Evolutionary conservation across 345 rosid genomes (phyloP), one percentile per base, ranked within the genome.

Genomic region (Camelina sativa): DNA sequence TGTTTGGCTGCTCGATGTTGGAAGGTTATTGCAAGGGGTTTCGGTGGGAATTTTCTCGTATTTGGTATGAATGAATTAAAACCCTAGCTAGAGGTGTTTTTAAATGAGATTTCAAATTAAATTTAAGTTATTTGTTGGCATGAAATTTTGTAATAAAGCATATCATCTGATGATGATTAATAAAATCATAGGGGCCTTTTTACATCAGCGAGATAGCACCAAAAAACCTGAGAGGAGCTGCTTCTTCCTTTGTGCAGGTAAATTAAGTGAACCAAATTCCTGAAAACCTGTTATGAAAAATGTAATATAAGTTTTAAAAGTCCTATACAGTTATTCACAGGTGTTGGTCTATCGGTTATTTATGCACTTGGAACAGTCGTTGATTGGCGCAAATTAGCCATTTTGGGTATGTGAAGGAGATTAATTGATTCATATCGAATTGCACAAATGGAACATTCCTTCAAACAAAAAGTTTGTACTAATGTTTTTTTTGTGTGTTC

Each of bases 41-140:
- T 91, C 93, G 19, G 67, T 90, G 65, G 98, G 96, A 46, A 76
- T 91, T 1, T 79, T 87, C 68, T 78, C 88, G 32, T 93, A 86
- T 76, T 92, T 86, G 92, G 97, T 34, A 34, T 7, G 37, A 34
- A 34, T 34, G 37, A 34, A 1, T 34, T 34, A 34, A 7, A 34
- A 34, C 37, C 9, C 37, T 28, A 28, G 30, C 37, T 34, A 34
- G 0, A 34, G 37, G 9, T 1, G 37, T 34, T 7, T 34, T 28
- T 28, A 34, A 7, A 34, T 34, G 37, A 34, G 37, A 34, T 7
- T 34, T 34, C 37, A 34, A 34, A 34, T 34, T 2, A 8, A 0
- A 7, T 34, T 7, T 0, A 1, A 8, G 37, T 6, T 6, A 34
- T 34, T 34, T 34, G 7, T 34, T 34, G 37, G 2, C 37, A 34